phyloP scores from a whole-genome alignment of 306 rosid species.

The Prunus fruticosa region DNA sequence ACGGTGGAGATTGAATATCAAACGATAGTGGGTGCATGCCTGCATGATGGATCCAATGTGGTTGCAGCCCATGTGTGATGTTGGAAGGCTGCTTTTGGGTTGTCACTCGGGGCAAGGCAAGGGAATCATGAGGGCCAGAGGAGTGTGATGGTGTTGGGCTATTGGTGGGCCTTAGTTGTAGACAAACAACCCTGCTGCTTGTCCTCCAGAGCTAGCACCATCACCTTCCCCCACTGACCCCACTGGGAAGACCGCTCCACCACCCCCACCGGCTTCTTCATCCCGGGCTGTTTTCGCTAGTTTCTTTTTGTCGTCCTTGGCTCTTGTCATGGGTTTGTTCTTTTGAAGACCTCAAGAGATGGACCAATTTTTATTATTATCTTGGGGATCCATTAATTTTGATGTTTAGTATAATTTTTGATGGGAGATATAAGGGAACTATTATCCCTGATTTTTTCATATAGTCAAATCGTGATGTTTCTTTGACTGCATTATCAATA shows the following conservation, averaged over 20 bases:
- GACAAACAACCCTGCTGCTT: background rate
- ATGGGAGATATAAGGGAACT: background rate
- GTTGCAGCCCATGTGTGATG: slow-evolving; percentile 73
- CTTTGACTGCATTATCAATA: background rate
- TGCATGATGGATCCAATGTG: slow-evolving; percentile 40
- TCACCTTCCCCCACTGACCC: background rate
- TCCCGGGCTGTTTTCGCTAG: background rate
- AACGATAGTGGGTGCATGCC: slow-evolving; percentile 2
- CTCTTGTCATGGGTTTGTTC: slow-evolving; percentile 1
- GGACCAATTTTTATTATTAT: background rate
- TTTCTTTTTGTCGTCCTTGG: background rate
- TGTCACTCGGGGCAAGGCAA: slow-evolving; percentile 23
- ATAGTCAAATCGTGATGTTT: background rate
- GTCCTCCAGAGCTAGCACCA: background rate
- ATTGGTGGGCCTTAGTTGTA: slow-evolving; percentile 16
- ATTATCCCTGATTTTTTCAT: background rate
- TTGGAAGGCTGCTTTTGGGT: slow-evolving; percentile 34
- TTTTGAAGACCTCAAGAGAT: background rate
- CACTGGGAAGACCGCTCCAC: background rate
- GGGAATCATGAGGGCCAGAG: slow-evolving; percentile 56
- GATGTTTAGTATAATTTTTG: background rate
- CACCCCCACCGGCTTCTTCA: background rate
- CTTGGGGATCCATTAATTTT: background rate
- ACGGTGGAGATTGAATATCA: slow-evolving; percentile 32
- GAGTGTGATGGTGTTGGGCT: slow-evolving; percentile 12